Base-by-base conservation (phyloP, 805 yeast genomes). In the Candida multigemmis region DNA sequence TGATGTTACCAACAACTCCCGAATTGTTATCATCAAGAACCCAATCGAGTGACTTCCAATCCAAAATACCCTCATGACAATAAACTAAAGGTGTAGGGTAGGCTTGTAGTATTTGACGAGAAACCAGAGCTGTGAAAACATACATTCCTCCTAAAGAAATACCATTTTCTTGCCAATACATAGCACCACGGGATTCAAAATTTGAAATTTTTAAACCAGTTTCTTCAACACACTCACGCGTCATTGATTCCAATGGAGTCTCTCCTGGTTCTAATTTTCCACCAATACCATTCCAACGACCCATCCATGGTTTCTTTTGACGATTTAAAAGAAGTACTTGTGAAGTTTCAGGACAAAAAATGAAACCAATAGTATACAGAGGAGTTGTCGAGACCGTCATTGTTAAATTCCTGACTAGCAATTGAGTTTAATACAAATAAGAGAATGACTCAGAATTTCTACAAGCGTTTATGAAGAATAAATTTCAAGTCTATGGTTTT, bases 221-320 rank as follows among this genome's bases (percentile, higher is more conserved):
- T 36, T 62, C 68, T 38, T 62, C 68, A 13, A 34, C 16, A 0
- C 67, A 51, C 34, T 62, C 68, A 25, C 68, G 32, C 5, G 54
- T 47, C 12, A 62, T 61, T 30, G 68, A 60, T n/a, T 52, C 51
- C 19, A 44, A 31, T 1, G 66, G 58, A 2, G 53, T 34, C 34
- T 62, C 68, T 11, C 31, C 38, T 1, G 36, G 28, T 18, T 58
- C 59, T 11, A 61, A 33, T 32, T 62, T 61, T 5, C 68, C 68
- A 6, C 68, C 68, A 8, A 62, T 65, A 8, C 68, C 68, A 36
- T 62, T 61, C 68, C 68, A 62, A 25, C 56, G 41, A 10, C 68
- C 68, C 67, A 61, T 62, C 63, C 65, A 60, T 2, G 68, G 68
- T 7, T 50, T 41, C 30, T 62, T 62, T 30, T 56, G 52, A 14